Evolutionary conservation across 148 eudicot genomes (phyloP), one percentile per base, ranked within the genome.

Genomic region (Euryodendron excelsum): DNA sequence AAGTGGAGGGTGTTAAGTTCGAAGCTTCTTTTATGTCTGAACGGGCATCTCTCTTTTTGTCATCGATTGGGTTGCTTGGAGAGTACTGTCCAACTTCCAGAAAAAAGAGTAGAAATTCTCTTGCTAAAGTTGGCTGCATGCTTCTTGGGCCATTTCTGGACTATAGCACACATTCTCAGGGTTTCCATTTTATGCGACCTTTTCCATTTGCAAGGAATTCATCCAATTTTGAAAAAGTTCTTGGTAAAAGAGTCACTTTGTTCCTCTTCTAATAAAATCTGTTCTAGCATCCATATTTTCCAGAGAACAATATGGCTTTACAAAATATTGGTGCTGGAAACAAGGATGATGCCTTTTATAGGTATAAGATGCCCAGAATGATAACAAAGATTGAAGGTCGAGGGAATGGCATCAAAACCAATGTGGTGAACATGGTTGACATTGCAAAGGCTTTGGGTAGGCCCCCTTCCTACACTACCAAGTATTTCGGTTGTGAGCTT

Each of bases 341-440:
- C 83, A 89, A 88, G 11, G 96, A 92, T 70, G 96, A 92, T 88
- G 96, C 96, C 96, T 92, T 92, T 80, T 92, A 92, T 80, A 86
- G 96, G 91, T 92, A 92, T 48, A 92, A 92, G 91, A 92, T 92
- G 96, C 96, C 96, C 33, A 90, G 28, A 85, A 92, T 92, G 96
- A 86, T 92, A 23, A 90, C 96, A 18, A 92, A 92, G 75, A 90
- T 92, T 15, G 96, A 92, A 81, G 96, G 96, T n/a, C 84, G 96
- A 25, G 96, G 96, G 63, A 92, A 92, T 78, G 96, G 93, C 85
- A 92, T 92, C 81, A 92, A 92, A 80, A 92, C 96, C 10, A 92
- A 92, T 68, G 74, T 92, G 33, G 96, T 92, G 83, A 92, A 90
- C 84, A 92, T 90, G 93, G 96, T 92, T 68, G 96, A 92, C 39